Evolutionary conservation across 805 yeast species (phyloP), one percentile per base, ranked within the genome.

Genomic region (Blastobotrys parvus): DNA sequence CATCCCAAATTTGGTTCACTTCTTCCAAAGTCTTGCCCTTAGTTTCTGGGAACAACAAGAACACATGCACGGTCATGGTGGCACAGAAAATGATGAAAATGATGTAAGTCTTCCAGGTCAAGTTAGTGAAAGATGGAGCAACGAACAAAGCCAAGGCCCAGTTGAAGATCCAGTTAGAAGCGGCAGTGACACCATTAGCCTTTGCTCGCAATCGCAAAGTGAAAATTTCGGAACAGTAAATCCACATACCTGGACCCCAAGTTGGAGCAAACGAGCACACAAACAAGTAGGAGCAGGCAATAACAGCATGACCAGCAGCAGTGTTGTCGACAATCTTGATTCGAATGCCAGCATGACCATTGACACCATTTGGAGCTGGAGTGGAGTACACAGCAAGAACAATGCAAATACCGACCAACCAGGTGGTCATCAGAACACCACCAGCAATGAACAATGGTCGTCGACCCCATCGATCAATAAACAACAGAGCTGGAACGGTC

Each of bases 251-350:
- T 6, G 44, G 92, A 57, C 94, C 94, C 90, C 92, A 85, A 18
- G 90, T 74, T 2, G 85, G 72, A 10, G 94, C 94, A 63, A 82
- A 85, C 59, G 79, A 78, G 43, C 79, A 77, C 52, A 84, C 78
- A 59, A 80, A 84, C 47, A 72, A 50, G 60, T 76, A 74, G 6
- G 69, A 60, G 53, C 53, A 71, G 17, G 76, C 77, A 52, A 76
- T 69, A 55, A 73, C 65, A 38, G 67, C 71, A 56, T 70, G 67
- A 21, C 78, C 59, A 60, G 49, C 75, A 72, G 67, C 11, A 63
- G 55, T 18, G 48, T 54, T 15, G 3, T 38, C 29, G 8, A 49
- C 47, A 62, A 45, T 69, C 66, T 20, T 54, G 7, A 51, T 51
- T 11, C 41, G 35, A 43, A 51, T 44, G 19, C 39, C 23, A n/a